Evolutionary conservation across 192 early-diverging fungal genomes (phyloP), one percentile per base, ranked within the genome.

Genomic region (Backusella australiensis): DNA sequence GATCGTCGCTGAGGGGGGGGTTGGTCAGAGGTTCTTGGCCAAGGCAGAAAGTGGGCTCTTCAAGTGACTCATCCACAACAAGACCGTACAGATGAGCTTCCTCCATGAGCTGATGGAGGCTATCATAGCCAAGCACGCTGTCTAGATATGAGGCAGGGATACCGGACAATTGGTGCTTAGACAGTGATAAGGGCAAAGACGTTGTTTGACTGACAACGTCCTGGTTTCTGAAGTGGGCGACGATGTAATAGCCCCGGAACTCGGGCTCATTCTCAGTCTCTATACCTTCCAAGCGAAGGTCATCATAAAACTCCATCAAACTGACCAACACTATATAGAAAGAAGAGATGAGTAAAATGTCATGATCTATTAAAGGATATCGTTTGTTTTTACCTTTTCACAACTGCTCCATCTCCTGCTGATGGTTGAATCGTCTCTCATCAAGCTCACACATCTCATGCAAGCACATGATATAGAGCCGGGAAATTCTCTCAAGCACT

Each of bases 381-480:
- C 8, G 11, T 38, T 38, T 38, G 3, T 6, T 7, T 34, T n/a
- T 86, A 92, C 92, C 93, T 85, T 97, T 98, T 26, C 90, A 76
- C 71, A 97, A 87, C 81, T 96, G 95, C 80, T 98, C 95, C 82
- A 88, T 90, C 76, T 98, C 96, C 74, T 94, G 94, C 73, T 94
- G 92, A 68, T 91, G 84, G 36, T 85, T 91, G 68, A 95, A 92
- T 6, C 66, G 69, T 38, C 73, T 70, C 12, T 80, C 87, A 74
- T 89, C 87, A 36, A 85, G 69, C 21, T 90, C 93, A 76, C 91
- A 93, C 41, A 96, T 85, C 23, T 89, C 77, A 69, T 95, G 93
- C 14, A 92, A 81, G 49, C 91, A 93, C 14, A 95, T 73, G 36
- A 98, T 94, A 77, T 96, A 94, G 74, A 92, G 96, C 2, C 96